These are phyloP conservation scores for Pestalotiopsis sp. DNA, from an alignment of 2,329 filamentous ascomycete genomes.

Conservation along the genomic window DNA sequence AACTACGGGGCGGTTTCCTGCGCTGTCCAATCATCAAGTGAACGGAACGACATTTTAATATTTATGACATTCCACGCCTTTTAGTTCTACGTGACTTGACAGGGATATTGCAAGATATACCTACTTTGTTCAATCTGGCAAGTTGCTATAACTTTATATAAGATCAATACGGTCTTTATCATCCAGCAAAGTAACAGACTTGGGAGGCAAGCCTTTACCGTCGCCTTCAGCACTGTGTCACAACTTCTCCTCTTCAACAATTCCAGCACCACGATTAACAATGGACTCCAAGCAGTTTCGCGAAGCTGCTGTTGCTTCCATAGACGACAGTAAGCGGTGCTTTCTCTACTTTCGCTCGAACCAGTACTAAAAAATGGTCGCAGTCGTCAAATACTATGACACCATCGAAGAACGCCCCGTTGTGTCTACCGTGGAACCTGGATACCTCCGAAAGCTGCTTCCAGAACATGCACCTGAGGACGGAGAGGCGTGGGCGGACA, in stretches of 20 bases:
- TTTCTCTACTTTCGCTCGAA: accelerated
- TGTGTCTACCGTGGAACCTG: conserved; percentile 77
- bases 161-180: background rate
- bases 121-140: background rate
- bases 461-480: conserved; percentile 66
- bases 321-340: conserved; percentile 74
- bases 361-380: conserved; percentile 10
- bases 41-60: background rate
- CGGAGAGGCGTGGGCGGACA: conserved; percentile 75
- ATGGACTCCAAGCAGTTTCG: conserved; percentile 85
- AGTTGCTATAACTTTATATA: background rate
- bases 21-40: background rate
- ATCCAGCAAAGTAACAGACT: too few relatives aligned
- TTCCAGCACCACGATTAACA: background rate
- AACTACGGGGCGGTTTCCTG: background rate
- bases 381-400: conserved; percentile 84
- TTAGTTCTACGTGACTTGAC: background rate
- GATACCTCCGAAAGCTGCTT: conserved; percentile 81
- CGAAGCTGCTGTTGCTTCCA: conserved; percentile 73
- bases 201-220: too few relatives aligned
- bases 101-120: background rate
- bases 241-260: background rate
- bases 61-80: background rate
- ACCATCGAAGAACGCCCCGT: conserved; percentile 71
- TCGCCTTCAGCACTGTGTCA: too few relatives aligned